Evolutionary conservation across 164 flowering plant genomes (phyloP), one percentile per base, ranked within the genome.

Genomic region (Berberis vulgaris): DNA sequence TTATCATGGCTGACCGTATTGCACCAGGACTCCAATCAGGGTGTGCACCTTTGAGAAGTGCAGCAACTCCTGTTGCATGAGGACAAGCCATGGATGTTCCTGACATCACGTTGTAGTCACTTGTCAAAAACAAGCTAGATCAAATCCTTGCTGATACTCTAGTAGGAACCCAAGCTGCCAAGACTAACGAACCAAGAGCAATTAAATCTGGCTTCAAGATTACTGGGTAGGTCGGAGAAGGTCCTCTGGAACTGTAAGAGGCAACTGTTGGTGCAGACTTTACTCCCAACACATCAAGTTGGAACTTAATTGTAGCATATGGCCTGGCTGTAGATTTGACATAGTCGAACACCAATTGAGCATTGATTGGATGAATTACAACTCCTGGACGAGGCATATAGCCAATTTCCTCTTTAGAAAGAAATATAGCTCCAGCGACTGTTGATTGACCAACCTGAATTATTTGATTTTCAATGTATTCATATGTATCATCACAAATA

Each of bases 191-290:
- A 5, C 94, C 65, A 2, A 57, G 90, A 69, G 72, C 83, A 65
- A 69, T 72, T 7, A 69, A 13, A 52, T 74, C 77, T 2, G 73
- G 77, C 68, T 74, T 74, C 59, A 70, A 43, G 58, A 69, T 41
- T 6, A 13, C 43, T 3, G 73, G 73, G 40, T n/a, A 52, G 49
- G 10, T 54, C 10, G 39, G 47, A 11, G 64, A 61, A 38, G 76
- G 72, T 4, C 72, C 76, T n/a, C 76, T 61, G 1, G 92, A 88
- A 68, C 79, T 81, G 76, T 73, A 89, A 49, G 54, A 47, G 1
- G 91, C 69, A 49, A 78, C 79, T 7, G 38, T 57, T 2, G 91
- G 96, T 7, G 88, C 81, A 2, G 82, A 79, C 54, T 77, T 82
- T 0, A 66, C 54, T 1, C 86, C 86, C 1, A 55, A 10, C 11